Percentiles rank a stretch among this genome's conserved stretches.
Conservation (phyloP, 2,329 filamentous ascomycete species). For the Penicillium sp. region DNA sequence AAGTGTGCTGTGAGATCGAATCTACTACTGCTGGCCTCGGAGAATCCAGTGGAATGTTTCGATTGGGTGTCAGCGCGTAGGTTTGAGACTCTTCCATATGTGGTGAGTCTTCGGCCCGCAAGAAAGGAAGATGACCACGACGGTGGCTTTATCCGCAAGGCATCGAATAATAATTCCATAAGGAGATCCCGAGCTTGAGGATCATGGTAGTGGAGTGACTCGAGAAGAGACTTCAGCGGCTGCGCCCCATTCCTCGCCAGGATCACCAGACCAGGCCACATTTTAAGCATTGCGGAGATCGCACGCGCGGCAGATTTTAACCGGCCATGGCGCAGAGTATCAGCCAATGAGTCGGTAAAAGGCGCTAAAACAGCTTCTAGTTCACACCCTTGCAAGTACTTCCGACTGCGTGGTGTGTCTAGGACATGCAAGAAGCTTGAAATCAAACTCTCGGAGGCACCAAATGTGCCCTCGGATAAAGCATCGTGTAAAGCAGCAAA, state of each 20-base stretch:
- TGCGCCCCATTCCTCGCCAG: conserved; percentile 84
- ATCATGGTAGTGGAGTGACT: conserved; percentile 57
- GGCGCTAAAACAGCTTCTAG: conserved; percentile 84
- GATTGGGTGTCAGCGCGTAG: conserved; percentile 60
- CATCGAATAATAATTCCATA: conserved; percentile 78
- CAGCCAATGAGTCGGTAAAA: conserved; percentile 73
- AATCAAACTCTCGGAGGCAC: conserved; percentile 82
- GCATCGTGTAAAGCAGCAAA: conserved; percentile 85
- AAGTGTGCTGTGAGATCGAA: conserved; percentile 87
- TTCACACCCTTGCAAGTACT: conserved; percentile 80
- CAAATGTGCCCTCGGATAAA: conserved; percentile 83
- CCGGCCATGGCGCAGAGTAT: conserved; percentile 55
- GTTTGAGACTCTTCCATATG: conserved; percentile 89
- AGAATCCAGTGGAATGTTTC: conserved; percentile 49
- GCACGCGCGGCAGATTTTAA: conserved; percentile 85
- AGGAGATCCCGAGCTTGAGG: conserved; percentile 65
- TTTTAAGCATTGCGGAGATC: conserved; percentile 84
- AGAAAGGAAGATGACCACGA: conserved; percentile 95
- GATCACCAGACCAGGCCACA: conserved; percentile 87
- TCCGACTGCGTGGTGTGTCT: conserved; percentile 73
- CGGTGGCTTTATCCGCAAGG: conserved; percentile 83
- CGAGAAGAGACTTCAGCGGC: conserved; percentile 73
- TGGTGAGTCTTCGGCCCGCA: conserved; percentile 85
- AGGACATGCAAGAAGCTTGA: conserved; percentile 84
- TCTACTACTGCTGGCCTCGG: conserved; percentile 62